Conservation (phyloP, 305 asterid species). For the Andrographis paniculata region DNA sequence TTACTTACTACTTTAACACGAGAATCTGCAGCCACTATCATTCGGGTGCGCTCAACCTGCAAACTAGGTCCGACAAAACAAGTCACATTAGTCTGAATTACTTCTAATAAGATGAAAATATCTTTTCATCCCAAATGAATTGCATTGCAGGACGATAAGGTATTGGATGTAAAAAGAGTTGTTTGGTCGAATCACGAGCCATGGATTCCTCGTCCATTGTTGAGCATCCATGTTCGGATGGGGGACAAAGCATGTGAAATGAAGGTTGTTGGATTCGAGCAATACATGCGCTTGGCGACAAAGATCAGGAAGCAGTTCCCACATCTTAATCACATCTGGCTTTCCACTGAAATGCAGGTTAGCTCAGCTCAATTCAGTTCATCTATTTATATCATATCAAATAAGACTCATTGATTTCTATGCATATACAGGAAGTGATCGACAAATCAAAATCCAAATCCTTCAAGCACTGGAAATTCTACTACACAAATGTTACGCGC, state of each 20-base stretch:
- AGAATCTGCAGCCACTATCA: too few relatives aligned
- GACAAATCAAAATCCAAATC: slow-evolving; percentile 41
- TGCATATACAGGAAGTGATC: slow-evolving; percentile 57
- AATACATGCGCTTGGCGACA: slow-evolving; percentile 66
- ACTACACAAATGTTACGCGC: slow-evolving; percentile 79
- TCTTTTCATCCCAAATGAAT: too few relatives aligned
- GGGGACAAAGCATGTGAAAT: slow-evolving; percentile 96
- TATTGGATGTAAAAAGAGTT: slow-evolving; percentile 55
- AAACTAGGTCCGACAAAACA: too few relatives aligned
- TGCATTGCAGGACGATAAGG: too few relatives aligned
- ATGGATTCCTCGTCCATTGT: slow-evolving; percentile 75
- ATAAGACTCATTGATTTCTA: neutral
- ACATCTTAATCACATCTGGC: slow-evolving; percentile 67
- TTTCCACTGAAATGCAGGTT: slow-evolving; percentile 98
- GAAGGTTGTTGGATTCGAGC: slow-evolving; percentile 77
- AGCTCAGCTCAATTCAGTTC: too few relatives aligned
- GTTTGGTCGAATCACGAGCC: slow-evolving; percentile 83
- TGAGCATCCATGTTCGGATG: slow-evolving; percentile 92
- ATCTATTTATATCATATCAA: too few relatives aligned
- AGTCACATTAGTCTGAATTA: too few relatives aligned
- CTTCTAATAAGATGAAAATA: too few relatives aligned
- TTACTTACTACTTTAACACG: too few relatives aligned
- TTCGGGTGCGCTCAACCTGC: too few relatives aligned
- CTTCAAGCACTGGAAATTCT: slow-evolving; percentile 56
- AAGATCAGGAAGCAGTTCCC: slow-evolving; percentile 64